These are phyloP conservation scores for Spiromastix sp. DNA, from an alignment of 2,329 filamentous ascomycete genomes.

Conservation along the genomic window DNA sequence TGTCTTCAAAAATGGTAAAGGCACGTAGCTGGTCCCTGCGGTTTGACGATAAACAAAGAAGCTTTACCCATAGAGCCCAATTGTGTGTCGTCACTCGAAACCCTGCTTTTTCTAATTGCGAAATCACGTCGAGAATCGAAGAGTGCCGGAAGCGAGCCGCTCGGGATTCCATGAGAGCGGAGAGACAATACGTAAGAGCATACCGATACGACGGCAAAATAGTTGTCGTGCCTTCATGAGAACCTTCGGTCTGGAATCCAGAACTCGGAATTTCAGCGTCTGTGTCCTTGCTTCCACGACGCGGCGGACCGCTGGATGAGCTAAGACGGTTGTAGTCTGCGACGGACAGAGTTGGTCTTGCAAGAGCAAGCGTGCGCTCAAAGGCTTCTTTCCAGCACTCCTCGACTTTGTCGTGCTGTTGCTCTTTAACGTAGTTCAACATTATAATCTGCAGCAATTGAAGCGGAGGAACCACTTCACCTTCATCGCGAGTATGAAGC, in stretches of 20 bases:
- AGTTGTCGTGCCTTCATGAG: too few species aligned
- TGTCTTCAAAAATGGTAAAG: conserved; percentile 62
- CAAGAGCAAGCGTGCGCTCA: conserved; percentile 39
- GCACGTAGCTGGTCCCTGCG: conserved; percentile 47
- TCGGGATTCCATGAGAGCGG: conserved; percentile 44
- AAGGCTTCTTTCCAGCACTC: conserved; percentile 57
- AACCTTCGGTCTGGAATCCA: too few species aligned
- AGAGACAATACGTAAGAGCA: conserved; percentile 39
- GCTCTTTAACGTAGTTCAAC: conserved; percentile 49
- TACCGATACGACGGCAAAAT: conserved; percentile 35
- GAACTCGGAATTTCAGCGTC: not conserved
- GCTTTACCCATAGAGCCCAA: conserved; percentile 69
- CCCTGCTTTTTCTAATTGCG: conserved; percentile 51
- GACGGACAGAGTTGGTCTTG: too few species aligned
- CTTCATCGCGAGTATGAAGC: conserved; percentile 1
- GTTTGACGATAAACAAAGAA: conserved; percentile 51
- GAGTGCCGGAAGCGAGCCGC: conserved; percentile 42
- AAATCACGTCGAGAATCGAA: conserved; percentile 42
- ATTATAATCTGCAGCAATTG: conserved; percentile 57
- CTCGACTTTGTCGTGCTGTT: conserved; percentile 50
- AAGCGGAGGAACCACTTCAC: conserved; percentile 35
- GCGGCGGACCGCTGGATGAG: too few species aligned
- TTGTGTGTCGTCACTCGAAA: conserved; percentile 66
- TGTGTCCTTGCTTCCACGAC: not conserved
- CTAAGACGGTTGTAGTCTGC: too few species aligned